Evolutionary conservation across 345 rosid species (phyloP), one percentile per base, ranked within the genome.

Genomic region (Ceriops decandra): DNA sequence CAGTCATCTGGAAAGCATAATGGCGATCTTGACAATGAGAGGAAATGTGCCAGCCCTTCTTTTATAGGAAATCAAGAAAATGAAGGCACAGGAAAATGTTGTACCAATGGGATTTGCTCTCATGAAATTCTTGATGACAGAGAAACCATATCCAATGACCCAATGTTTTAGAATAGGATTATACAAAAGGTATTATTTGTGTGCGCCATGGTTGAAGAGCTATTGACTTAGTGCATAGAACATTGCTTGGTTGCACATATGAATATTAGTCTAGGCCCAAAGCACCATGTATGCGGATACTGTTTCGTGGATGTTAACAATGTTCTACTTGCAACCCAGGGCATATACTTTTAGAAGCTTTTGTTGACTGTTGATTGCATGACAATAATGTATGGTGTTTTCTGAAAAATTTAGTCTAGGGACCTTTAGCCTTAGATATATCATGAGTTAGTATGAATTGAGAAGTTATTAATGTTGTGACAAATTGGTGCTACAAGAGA

Each of bases 71-170:
- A 74, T 58, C 76, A 77, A 73, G 64, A 77, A 63, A 77, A 69
- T 19, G 85, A 75, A 59, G 78, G 68, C 68, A 68, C 75, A n/a
- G 90, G 77, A 70, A 68, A 62, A 66, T 69, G 66, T 66, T 81
- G 83, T 74, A 72, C 70, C 58, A 84, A 87, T 79, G 92, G 88
- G 62, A 89, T 95, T 71, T 95, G 93, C 79, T 85, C 99, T 68
- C 96, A 87, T 78, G 97, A 92, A 74, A 89, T 92, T 75, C 97
- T 95, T 63, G 84, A 66, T 61, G 82, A 92, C 52, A 81, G 87
- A 64, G 86, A 77, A 57, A 74, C 74, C 30, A 77, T 74, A 70
- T 74, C 78, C 36, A 71, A 67, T 66, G 70, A 70, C 56, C 84
- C 67, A 32, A 68, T 57, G 30, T 52, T n/a, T 64, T 72, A 54